These are phyloP conservation scores for Beauveria caledonica DNA, from an alignment of 2,329 filamentous ascomycete genomes.

Conservation along the genomic window DNA sequence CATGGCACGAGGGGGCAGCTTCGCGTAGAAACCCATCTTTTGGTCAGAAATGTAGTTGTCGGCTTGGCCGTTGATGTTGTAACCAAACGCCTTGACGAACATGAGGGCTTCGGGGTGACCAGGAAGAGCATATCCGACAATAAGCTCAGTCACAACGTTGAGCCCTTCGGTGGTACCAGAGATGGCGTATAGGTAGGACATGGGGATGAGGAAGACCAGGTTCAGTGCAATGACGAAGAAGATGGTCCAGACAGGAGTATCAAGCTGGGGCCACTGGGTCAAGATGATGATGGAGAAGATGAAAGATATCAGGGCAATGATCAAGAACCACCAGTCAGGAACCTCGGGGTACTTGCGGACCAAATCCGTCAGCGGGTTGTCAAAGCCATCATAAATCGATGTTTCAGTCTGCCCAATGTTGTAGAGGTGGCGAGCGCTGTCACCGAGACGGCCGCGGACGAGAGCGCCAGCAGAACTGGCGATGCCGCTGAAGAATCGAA, in stretches of 20 bases:
- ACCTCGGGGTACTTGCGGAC: slow-evolving; percentile 38
- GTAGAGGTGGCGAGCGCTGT: slow-evolving; percentile 24
- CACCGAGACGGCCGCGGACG: slow-evolving; percentile 27
- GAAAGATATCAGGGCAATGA: slow-evolving; percentile 19
- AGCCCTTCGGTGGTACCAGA: slow-evolving; percentile 35
- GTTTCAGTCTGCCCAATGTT: slow-evolving; percentile 29
- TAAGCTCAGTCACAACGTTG: slow-evolving; percentile 40
- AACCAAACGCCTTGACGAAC: slow-evolving; percentile 53
- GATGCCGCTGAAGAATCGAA: slow-evolving; percentile 9
- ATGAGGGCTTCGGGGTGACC: slow-evolving; percentile 26
- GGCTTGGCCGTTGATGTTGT: slow-evolving; percentile 34
- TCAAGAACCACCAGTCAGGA: slow-evolving; percentile 38
- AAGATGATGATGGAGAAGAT: slow-evolving; percentile 26
- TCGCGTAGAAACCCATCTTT: slow-evolving; percentile 27
- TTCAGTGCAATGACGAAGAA: slow-evolving; percentile 27
- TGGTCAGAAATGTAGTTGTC: slow-evolving; percentile 30
- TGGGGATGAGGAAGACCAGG: slow-evolving; percentile 32
- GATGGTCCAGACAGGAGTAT: slow-evolving; percentile 23
- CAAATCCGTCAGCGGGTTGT: slow-evolving; percentile 32
- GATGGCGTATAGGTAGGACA: slow-evolving; percentile 32
- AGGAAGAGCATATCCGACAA: slow-evolving; percentile 22
- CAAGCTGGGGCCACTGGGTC: slow-evolving; percentile 19
- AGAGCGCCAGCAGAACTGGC: slow-evolving; percentile 21
- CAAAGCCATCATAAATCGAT: slow-evolving; percentile 32
- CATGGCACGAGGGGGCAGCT: slow-evolving; percentile 22